phyloP scores from a whole-genome alignment of 441 rosid genomes.

The Aleurites moluccanus region DNA sequence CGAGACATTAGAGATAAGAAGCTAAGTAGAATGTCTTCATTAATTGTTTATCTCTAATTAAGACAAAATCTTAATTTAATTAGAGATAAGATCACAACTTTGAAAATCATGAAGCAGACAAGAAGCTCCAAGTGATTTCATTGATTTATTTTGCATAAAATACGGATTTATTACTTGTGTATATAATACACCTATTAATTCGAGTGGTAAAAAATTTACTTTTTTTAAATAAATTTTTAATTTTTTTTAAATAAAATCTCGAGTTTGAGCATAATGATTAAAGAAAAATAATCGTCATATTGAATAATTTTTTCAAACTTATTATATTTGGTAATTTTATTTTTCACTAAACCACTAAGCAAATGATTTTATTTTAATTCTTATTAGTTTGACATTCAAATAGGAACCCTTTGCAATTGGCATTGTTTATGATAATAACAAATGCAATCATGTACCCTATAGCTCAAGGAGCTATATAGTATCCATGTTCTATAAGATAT shows the following conservation, averaged over 20 bases:
- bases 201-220: too few relatives aligned
- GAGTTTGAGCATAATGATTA: too few relatives aligned
- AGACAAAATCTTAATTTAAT: constrained; percentile 22
- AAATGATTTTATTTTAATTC: too few relatives aligned
- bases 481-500: constrained; percentile 2
- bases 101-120: constrained; percentile 59
- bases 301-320: background rate
- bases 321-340: background rate
- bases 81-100: constrained; percentile 39
- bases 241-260: too few relatives aligned
- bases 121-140: constrained; percentile 26
- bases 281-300: too few relatives aligned
- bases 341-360: background rate
- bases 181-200: too few relatives aligned
- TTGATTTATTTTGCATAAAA: constrained; percentile 41
- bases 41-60: background rate
- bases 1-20: constrained; percentile 18
- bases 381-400: constrained; percentile 26
- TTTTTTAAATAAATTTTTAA: too few relatives aligned
- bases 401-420: background rate
- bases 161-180: constrained; percentile 53
- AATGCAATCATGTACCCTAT: constrained; percentile 8
- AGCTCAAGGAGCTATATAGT: constrained; percentile 11
- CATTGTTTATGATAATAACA: background rate
- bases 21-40: constrained; percentile 11